These are phyloP conservation scores for Chaetomium cochliodes DNA, from an alignment of 495 filamentous ascomycete species.

Conservation along the genomic window DNA sequence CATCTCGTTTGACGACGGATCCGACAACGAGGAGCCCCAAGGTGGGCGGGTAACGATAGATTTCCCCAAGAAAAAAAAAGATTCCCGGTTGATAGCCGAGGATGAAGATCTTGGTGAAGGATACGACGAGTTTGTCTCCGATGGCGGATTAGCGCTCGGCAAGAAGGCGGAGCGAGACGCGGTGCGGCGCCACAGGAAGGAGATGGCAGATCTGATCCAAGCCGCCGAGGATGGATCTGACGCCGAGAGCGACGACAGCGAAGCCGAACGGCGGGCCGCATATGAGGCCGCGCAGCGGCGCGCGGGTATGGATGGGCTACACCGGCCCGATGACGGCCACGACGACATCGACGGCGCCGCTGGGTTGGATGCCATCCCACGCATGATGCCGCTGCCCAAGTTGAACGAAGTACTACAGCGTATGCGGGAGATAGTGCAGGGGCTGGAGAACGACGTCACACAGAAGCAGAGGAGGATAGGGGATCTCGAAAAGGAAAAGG, in stretches of 20 bases:
- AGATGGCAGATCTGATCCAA: conserved; percentile 81
- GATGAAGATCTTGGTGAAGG: conserved; percentile 96
- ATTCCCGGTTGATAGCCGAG: conserved; percentile 75
- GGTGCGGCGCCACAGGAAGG: conserved; percentile 60
- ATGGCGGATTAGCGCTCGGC: conserved; percentile 76
- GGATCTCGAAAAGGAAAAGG: conserved; percentile 39
- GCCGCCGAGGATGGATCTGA: conserved; percentile 65
- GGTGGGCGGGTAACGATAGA: conserved; percentile 36
- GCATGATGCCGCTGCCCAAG: conserved; percentile 57
- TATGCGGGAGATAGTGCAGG: conserved; percentile 42
- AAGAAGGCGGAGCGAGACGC: conserved; percentile 77
- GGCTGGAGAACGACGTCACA: conserved; percentile 38
- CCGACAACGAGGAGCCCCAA: conserved; percentile 18
- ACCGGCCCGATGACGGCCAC: conserved; percentile 37
- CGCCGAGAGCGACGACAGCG: conserved; percentile 68
- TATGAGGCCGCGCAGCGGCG: conserved; percentile 88
- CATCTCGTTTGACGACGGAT: conserved; percentile 68
- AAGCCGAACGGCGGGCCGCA: conserved; percentile 74
- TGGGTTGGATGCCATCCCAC: conserved; percentile 40
- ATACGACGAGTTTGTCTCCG: conserved; percentile 88
- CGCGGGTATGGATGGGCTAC: conserved; percentile 71
- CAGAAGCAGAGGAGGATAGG: conserved; percentile 34
- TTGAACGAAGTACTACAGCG: conserved; percentile 50
- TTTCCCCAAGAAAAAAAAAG: conserved; percentile 52
- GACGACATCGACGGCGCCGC: conserved; percentile 24